Conservation (phyloP, 202 grass and related monocot genomes). For the Setaria viridis region DNA sequence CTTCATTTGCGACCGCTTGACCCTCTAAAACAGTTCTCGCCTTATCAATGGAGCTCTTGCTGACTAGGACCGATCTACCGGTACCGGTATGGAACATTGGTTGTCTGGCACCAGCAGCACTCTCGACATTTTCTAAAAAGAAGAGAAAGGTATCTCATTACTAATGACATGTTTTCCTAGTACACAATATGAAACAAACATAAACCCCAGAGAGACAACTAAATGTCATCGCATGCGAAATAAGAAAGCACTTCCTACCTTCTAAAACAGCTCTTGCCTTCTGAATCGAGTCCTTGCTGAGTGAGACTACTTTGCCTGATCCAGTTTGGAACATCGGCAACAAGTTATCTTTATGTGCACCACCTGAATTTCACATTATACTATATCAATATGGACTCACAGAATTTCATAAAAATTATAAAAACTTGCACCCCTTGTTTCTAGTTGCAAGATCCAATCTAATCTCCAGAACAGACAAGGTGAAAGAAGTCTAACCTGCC, state of each 20-base stretch:
- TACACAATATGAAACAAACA: constrained; percentile 1
- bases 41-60: constrained; percentile 51
- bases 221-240: constrained; percentile 13
- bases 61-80: constrained; percentile 41
- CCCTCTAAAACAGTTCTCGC: constrained; percentile 54
- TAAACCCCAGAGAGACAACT: constrained; percentile 7
- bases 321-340: constrained; percentile 72
- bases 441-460: not conserved
- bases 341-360: constrained; percentile 20
- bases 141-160: constrained; percentile 11
- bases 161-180: not conserved
- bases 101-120: constrained; percentile 18
- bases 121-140: constrained; percentile 44
- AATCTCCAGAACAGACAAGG: constrained; percentile 7
- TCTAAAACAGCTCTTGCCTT: constrained; percentile 67
- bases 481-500: constrained; percentile 46
- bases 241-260: constrained; percentile 45
- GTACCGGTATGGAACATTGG: constrained; percentile 54
- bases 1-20: constrained; percentile 39
- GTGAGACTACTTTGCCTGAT: constrained; percentile 55
- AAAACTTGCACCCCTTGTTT: not conserved
- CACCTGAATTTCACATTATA: constrained; percentile 45
- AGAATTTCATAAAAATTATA: not conserved
- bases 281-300: constrained; percentile 57
- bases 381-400: constrained; percentile 16